Evolutionary conservation across 768 basidiomycete genomes (phyloP).

Genomic region (Mycena haematopus): DNA sequence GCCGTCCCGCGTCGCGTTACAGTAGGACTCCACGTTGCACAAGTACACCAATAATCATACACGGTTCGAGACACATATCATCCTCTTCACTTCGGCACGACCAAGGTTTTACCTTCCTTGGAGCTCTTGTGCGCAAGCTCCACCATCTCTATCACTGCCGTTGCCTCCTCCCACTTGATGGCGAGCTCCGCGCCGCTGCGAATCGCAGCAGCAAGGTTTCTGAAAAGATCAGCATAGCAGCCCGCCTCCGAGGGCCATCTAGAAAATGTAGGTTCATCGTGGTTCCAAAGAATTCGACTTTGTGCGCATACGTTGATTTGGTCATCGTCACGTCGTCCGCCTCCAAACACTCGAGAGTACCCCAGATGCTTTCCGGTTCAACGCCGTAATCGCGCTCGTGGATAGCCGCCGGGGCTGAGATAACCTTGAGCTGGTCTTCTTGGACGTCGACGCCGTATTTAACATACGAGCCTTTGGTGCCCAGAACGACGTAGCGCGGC

Average conservation of each 20-base stretch:
- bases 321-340: constrained; percentile 50
- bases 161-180: constrained; percentile 80
- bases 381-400: constrained; percentile 56
- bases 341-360: constrained; percentile 61
- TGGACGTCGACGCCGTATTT: constrained; percentile 84
- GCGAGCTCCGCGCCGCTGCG: constrained; percentile 56
- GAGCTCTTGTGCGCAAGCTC: constrained; percentile 76
- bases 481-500: constrained; percentile 74
- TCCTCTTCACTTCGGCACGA: constrained; percentile 34
- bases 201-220: constrained; percentile 69
- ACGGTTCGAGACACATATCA: background rate
- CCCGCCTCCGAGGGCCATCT: constrained; percentile 75
- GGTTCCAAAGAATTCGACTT: constrained; percentile 4
- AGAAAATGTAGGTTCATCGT: constrained; percentile 29
- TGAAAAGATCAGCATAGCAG: constrained; percentile 65
- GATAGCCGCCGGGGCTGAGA: constrained; percentile 53
- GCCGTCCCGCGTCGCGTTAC: no score
- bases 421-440: constrained; percentile 74
- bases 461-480: constrained; percentile 71
- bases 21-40: no score
- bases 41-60: background rate
- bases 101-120: constrained; percentile 55
- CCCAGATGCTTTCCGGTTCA: constrained; percentile 70
- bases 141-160: constrained; percentile 75
- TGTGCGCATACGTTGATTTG: constrained; percentile 42